Conservation (phyloP, 208 protist species). For the Trypanosoma rangeli region DNA sequence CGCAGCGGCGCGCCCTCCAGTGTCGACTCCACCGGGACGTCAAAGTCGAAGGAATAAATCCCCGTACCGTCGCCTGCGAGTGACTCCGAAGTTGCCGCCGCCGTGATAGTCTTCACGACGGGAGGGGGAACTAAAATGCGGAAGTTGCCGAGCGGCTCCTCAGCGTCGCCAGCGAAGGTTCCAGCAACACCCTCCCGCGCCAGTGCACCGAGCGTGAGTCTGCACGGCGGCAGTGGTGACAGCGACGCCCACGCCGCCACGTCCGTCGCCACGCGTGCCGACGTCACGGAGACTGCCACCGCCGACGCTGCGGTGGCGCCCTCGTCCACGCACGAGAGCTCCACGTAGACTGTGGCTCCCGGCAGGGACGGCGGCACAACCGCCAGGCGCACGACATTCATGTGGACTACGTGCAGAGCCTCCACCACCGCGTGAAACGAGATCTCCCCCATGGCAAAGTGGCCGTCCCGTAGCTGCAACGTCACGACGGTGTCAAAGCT, state of each 20-base stretch:
- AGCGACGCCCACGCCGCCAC: background rate
- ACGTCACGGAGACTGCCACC: slow-evolving; percentile 3
- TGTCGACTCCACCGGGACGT: background rate
- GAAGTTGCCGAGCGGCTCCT: slow-evolving; percentile 4
- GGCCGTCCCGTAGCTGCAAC: slow-evolving; percentile 6
- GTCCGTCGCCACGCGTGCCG: background rate
- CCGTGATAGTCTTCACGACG: background rate
- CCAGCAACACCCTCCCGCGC: background rate
- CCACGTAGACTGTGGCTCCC: slow-evolving; percentile 7
- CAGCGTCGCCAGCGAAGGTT: background rate
- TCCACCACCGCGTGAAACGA: slow-evolving; percentile 18
- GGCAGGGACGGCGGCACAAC: background rate
- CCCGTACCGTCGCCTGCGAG: background rate
- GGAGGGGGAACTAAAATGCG: background rate
- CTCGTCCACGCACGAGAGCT: background rate
- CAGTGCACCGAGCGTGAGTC: background rate
- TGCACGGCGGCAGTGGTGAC: slow-evolving; percentile 4
- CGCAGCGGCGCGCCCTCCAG: background rate
- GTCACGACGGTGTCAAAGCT: background rate
- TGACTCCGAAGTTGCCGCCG: background rate
- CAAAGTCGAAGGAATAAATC: background rate
- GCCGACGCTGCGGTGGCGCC: background rate
- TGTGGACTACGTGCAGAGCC: background rate
- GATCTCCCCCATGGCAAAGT: slow-evolving; percentile 4
- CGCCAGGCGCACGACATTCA: background rate